Evolutionary conservation across 2,329 filamentous ascomycete genomes (phyloP).

Genomic region (Mariannaea elegans): DNA sequence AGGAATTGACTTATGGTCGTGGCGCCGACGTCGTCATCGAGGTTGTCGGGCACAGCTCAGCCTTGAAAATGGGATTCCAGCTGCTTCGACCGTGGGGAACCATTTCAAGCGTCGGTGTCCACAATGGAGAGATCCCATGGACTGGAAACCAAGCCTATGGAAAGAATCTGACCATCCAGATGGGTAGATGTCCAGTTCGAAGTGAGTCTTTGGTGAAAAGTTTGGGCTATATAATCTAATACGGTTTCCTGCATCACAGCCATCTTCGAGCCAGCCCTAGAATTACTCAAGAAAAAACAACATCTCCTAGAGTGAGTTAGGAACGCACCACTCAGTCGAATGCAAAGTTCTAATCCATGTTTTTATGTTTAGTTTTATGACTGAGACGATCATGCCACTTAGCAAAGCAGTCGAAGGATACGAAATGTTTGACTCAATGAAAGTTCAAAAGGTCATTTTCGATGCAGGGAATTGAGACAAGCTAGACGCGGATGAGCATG

Average conservation of each 20-base stretch:
- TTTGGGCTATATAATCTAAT: not conserved
- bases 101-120: slow-evolving; percentile 76
- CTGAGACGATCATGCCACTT: slow-evolving; percentile 74
- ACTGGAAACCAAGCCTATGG: slow-evolving; percentile 65
- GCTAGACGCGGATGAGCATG: no score
- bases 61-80: slow-evolving; percentile 72
- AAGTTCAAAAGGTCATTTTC: slow-evolving; percentile 76
- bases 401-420: slow-evolving; percentile 70
- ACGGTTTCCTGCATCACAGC: not conserved
- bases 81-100: slow-evolving; percentile 70
- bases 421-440: slow-evolving; percentile 73
- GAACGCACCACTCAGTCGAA: no score
- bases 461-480: slow-evolving; percentile 35
- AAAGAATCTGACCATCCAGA: slow-evolving; percentile 74
- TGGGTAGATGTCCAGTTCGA: slow-evolving; percentile 75
- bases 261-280: slow-evolving; percentile 18
- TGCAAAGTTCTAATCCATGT: not conserved
- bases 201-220: slow-evolving; percentile 43
- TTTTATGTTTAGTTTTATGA: slow-evolving; percentile 75
- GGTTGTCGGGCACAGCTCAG: slow-evolving; percentile 72
- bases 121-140: slow-evolving; percentile 74
- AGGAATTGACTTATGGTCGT: slow-evolving; percentile 76
- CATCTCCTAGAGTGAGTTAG: slow-evolving; percentile 17
- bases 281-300: slow-evolving; percentile 27
- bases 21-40: slow-evolving; percentile 84